phyloP scores from a whole-genome alignment of 202 grass and related monocot genomes.

The Brachypodium distachyon region DNA sequence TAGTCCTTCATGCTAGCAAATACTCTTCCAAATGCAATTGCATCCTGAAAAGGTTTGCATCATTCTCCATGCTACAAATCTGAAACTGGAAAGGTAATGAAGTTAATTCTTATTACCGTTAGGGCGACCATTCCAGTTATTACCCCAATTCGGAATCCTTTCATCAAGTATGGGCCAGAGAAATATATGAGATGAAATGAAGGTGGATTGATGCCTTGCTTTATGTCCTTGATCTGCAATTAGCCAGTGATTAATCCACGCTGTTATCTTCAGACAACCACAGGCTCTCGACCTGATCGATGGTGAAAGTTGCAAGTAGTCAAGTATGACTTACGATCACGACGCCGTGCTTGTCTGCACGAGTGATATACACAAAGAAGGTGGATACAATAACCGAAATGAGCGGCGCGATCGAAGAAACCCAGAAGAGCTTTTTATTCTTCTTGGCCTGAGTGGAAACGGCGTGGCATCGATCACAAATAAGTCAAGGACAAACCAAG shows the following conservation, averaged over 20 bases:
- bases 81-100: neutral
- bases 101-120: constrained; percentile 52
- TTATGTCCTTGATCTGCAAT: constrained; percentile 65
- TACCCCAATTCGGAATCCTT: constrained; percentile 66
- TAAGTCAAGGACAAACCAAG: neutral
- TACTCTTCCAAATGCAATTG: constrained; percentile 89
- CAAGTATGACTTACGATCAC: constrained; percentile 59
- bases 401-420: constrained; percentile 68
- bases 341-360: constrained; percentile 74
- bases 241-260: neutral
- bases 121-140: constrained; percentile 71
- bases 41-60: constrained; percentile 54
- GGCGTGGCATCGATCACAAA: neutral
- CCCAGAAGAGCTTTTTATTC: constrained; percentile 78
- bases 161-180: constrained; percentile 38
- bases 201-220: constrained; percentile 71
- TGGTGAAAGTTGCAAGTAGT: too few species aligned
- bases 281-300: too few species aligned
- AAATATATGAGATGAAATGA: constrained; percentile 61
- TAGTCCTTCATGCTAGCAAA: constrained; percentile 84
- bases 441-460: constrained; percentile 48
- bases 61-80: neutral
- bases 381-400: constrained; percentile 78
- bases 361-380: constrained; percentile 79
- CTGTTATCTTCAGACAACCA: neutral